phyloP scores from a whole-genome alignment of 2,329 filamentous ascomycete genomes.

The Cladorrhinum sp. region DNA sequence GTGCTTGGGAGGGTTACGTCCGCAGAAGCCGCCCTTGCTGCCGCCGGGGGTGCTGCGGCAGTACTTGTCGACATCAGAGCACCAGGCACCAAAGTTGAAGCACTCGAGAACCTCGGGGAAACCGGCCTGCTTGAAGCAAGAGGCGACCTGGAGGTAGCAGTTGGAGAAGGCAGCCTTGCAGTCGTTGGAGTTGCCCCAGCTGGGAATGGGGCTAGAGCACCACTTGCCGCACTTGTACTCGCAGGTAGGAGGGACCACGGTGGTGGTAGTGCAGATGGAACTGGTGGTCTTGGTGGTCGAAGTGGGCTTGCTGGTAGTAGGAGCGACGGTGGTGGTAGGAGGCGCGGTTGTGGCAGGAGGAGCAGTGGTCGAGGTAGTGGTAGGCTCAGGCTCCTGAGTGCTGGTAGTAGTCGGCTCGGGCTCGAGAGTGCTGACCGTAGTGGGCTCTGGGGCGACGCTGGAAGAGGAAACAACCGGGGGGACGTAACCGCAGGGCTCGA shows the following conservation, averaged over 20 bases:
- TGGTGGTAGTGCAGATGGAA: conserved; percentile 47
- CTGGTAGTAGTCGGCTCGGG: conserved; percentile 19
- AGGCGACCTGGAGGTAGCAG: conserved; percentile 46
- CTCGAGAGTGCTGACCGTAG: conserved; percentile 12
- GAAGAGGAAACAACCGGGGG: conserved; percentile 25
- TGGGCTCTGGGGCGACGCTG: conserved; percentile 9
- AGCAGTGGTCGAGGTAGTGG: conserved; percentile 17
- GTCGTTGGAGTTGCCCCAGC: conserved; percentile 41
- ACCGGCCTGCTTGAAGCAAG: conserved; percentile 51
- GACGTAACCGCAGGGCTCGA: conserved; percentile 46
- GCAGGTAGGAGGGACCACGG: conserved; percentile 44
- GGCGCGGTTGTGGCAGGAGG: conserved; percentile 21
- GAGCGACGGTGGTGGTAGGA: conserved; percentile 23
- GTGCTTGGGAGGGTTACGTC: conserved; percentile 39
- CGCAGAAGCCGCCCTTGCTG: conserved; percentile 44
- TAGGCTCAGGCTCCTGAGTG: not conserved
- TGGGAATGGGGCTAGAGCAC: conserved; percentile 49
- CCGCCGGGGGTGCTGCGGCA: conserved; percentile 34
- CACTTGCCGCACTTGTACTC: conserved; percentile 55
- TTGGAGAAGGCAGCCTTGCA: conserved; percentile 44
- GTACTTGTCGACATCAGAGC: conserved; percentile 43
- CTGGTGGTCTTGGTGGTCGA: conserved; percentile 36
- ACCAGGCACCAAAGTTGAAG: conserved; percentile 51
- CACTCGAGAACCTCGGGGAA: conserved; percentile 49
- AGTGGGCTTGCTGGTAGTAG: conserved; percentile 24